Evolutionary conservation across 495 filamentous ascomycete genomes (phyloP).

Genomic region (Penicillium flavigenum): DNA sequence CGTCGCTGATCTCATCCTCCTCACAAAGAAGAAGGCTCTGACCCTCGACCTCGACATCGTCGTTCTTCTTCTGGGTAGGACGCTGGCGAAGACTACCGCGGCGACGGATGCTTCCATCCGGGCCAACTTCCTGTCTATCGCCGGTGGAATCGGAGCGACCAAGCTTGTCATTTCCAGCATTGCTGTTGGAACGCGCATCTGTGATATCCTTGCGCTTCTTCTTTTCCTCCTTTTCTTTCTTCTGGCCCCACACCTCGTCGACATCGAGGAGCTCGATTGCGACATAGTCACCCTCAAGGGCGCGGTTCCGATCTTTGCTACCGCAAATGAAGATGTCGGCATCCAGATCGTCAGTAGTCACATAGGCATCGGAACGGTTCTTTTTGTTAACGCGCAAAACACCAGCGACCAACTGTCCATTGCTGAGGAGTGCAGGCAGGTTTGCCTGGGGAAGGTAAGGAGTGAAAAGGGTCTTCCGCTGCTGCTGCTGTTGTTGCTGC

Average conservation of each 20-base stretch:
- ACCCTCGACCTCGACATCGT: constrained; percentile 97
- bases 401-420: constrained; percentile 93
- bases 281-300: constrained; percentile 92
- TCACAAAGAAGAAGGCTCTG: constrained; percentile 95
- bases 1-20: constrained; percentile 98
- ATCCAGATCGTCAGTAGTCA: constrained; percentile 90
- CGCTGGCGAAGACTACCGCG: constrained; percentile 93
- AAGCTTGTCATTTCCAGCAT: constrained; percentile 66
- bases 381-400: constrained; percentile 99
- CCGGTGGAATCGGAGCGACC: constrained; percentile 63
- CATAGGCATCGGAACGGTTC: constrained; percentile 97
- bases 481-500: constrained; percentile 78
- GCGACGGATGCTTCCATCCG: constrained; percentile 80
- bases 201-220: constrained; percentile 99
- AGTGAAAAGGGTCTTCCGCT: constrained; percentile 97
- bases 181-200: constrained; percentile 75
- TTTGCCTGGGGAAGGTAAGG: constrained; percentile 96
- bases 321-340: constrained; percentile 99
- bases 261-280: constrained; percentile 96
- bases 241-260: constrained; percentile 97
- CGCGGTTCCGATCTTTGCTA: constrained; percentile 96
- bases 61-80: constrained; percentile 99
- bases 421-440: constrained; percentile 82
- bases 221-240: constrained; percentile 98
- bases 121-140: constrained; percentile 61